Base-by-base conservation (phyloP, 2,329 filamentous ascomycete species). In the Chrysosporium queenslandicum region DNA sequence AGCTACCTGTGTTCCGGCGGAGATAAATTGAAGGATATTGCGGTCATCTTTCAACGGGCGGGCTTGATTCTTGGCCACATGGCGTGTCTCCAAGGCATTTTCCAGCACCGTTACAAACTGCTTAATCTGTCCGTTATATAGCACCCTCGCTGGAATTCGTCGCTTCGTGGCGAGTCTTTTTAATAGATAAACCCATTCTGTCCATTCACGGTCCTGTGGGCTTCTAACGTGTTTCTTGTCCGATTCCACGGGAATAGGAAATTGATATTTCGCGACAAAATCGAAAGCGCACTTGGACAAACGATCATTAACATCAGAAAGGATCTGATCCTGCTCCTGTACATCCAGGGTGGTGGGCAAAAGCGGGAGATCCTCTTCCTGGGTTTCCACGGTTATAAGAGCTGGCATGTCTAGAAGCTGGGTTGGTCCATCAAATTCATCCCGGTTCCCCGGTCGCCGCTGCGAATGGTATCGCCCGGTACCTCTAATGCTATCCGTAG, bases 71-170 rank as follows among this genome's bases (percentile, higher is more conserved):
- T 88, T 89, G 46, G 86, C 85, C 54, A 86, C 85, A 67, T 91
- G 86, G 57, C 87, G 78, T 86, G 90, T 90, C 72, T 91, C 87
- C 63, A 94, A 74, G 45, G 86, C 90, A 69, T 92, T 94, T 65
- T 94, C 87, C 61, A 94, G 72, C 27, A 92, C 86, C 39, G 87
- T 92, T 58, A 92, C 85, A 68, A 94, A 82, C 68, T 92, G 87
- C 71, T 91, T 92, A 71, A 94, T 94, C 71, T 94, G 87, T 55
- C 86, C 86, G 66, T 92, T 87, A 74, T 91, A 92, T 40, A 94
- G 74, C 18, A 92, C 85, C 52, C 87, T 77, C 43, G 87, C 86
- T 4, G 87, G 87, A 60, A 94, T 91, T 56, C 87, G 81, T 59
- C 87, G 79, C 72, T 91, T 92, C 30, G 87, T 94, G 29, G 87